These are phyloP conservation scores for Cercospora sp. DNA, from an alignment of 2,329 filamentous ascomycete species.

Conservation along the genomic window DNA sequence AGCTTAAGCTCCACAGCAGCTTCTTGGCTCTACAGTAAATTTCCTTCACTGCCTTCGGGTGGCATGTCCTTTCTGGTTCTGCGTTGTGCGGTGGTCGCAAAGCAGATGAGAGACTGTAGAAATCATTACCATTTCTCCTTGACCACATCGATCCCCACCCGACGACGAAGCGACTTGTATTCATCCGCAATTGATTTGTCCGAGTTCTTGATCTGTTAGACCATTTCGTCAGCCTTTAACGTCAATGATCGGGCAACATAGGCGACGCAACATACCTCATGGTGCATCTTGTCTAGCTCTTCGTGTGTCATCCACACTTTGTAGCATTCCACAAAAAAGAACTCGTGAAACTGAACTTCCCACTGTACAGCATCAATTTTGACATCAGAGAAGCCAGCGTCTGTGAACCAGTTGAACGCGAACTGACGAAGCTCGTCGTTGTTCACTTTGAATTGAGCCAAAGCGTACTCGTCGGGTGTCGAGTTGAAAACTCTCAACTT, in stretches of 20 bases:
- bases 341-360: not conserved
- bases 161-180: not conserved
- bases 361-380: not conserved
- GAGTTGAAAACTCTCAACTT: not conserved
- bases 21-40: not conserved
- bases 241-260: not conserved
- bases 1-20: constrained; percentile 4
- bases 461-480: not conserved
- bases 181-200: not conserved
- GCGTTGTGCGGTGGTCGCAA: not conserved
- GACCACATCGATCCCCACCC: not conserved
- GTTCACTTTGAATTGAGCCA: not conserved
- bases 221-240: not conserved
- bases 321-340: not conserved
- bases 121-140: not conserved
- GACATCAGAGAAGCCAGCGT: not conserved
- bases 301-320: not conserved
- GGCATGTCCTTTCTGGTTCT: not conserved
- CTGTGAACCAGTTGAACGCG: not conserved
- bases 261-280: not conserved
- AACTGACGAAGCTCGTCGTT: not conserved
- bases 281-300: not conserved
- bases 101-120: not conserved
- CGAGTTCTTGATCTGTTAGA: not conserved
- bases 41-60: not conserved